phyloP scores from a whole-genome alignment of 2,329 filamentous ascomycete genomes.

The Aspergillus ibericus region DNA sequence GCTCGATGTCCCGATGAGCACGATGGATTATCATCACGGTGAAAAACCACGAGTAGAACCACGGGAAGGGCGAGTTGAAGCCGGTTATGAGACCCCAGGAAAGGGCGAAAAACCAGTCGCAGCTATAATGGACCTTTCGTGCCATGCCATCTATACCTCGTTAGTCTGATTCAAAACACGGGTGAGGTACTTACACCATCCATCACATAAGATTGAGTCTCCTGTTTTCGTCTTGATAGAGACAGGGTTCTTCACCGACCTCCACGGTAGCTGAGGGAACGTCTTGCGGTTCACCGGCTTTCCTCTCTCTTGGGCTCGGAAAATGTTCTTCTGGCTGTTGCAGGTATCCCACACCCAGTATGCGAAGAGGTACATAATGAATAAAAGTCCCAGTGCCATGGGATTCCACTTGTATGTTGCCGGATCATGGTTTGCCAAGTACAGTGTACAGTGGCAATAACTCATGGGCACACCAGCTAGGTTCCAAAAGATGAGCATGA shows the following conservation, averaged over 20 bases:
- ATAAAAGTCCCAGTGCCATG: constrained; percentile 62
- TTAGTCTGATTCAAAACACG: neutral
- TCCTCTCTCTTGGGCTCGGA: constrained; percentile 75
- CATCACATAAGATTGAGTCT: constrained; percentile 75
- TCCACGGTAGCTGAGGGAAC: constrained; percentile 86
- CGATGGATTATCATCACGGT: constrained; percentile 75
- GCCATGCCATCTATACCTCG: constrained; percentile 60
- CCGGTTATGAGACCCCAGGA: constrained; percentile 77
- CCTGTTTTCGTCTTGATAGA: constrained; percentile 70
- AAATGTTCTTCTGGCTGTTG: constrained; percentile 91
- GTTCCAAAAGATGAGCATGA: constrained; percentile 98
- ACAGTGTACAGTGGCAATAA: constrained; percentile 91
- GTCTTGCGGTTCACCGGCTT: constrained; percentile 66
- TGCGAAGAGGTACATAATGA: constrained; percentile 69
- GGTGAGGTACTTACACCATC: constrained; percentile 64
- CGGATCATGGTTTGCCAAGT: constrained; percentile 77
- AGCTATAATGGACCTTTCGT: constrained; percentile 77
- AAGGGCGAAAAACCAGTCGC: constrained; percentile 74
- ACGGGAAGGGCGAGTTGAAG: constrained; percentile 77
- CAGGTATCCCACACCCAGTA: constrained; percentile 92
- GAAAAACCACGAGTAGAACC: constrained; percentile 87
- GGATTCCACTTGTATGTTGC: constrained; percentile 73
- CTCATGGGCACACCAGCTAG: constrained; percentile 84
- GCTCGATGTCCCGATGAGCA: constrained; percentile 69
- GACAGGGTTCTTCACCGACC: constrained; percentile 74